Evolutionary conservation across 2,329 filamentous ascomycete genomes (phyloP), one percentile per base, ranked within the genome.

Genomic region (Ceratocystis papillata): DNA sequence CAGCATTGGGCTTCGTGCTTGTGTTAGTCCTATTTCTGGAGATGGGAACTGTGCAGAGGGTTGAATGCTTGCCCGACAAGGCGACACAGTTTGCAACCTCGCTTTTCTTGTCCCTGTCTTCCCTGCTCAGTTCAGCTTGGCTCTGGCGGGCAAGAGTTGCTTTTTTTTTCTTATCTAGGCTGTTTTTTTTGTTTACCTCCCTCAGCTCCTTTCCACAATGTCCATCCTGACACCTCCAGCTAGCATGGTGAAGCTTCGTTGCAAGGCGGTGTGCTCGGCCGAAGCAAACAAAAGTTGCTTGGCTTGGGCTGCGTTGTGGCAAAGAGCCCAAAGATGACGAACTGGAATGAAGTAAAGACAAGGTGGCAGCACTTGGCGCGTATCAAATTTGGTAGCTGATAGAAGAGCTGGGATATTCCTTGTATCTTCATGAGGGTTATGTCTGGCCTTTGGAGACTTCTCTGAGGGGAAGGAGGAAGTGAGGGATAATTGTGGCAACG

Each of bases 291-390:
- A 28, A 59, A 12, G 33, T 37, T 37, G 10, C n/a, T n/a, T 50
- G 46, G 28, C 5, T 17, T 30, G 33, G 53, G 25, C 12, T 33
- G 17, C 17, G 53, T 7, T 7, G n/a, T 25, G 50, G 53, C 5
- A 37, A 33, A n/a, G 28, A 33, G 5, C 53, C 28, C 6, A n/a
- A n/a, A 33, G 12, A 30, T 59, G 53, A 33, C 8, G 12, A 10
- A 20, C 53, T 33, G 17, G 53, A n/a, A 59, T 20, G 53, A 20
- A 17, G 28, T 6, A 57, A 22, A 57, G 53, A 33, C 53, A 59
- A 59, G 53, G 53, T 37, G 28, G 25, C 53, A 59, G 53, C 28
- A 59, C 28, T n/a, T 59, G 53, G 7, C 22, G 53, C 53, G n/a
- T 59, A 30, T 33, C 28, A 10, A 17, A 33, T 33, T 33, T 59